Evolutionary conservation across 129 eudicot species (phyloP), one percentile per base, ranked within the genome.

Genomic region (Helianthus tuberosus): DNA sequence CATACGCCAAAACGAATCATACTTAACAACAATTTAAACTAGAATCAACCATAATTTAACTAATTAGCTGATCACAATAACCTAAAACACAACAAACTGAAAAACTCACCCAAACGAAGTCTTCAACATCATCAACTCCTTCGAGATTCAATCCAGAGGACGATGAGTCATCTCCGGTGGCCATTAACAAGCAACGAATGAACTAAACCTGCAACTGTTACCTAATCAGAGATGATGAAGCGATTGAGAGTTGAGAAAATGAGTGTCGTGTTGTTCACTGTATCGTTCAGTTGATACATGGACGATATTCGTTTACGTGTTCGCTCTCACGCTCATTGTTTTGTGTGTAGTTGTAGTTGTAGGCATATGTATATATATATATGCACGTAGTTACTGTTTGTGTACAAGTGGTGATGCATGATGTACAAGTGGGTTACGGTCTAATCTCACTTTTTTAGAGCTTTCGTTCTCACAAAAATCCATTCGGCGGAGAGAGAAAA

Each of bases 61-160:
- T 6, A 64, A 39, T 65, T 1, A 41, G 1, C 0, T 32, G 4
- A 32, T 32, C 36, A 32, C 36, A 32, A 32, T 32, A 32, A 32
- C 4, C 36, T 32, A 32, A 32, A 32, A 32, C 36, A 32, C 36
- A 27, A 15, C 3, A 11, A 72, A n/a, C 46, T 47, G 55, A 43
- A 43, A 59, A 48, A 83, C 85, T 83, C 32, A 95, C 99, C 91
- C 86, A 84, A 14, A 89, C 83, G 68, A 85, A 91, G 32, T 88
- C 99, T 57, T 89, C 81, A 12, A 95, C 99, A 77, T 91, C 96
- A 54, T 82, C 73, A 67, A 91, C 35, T 16, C 91, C 94, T 86
- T 91, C 86, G 76, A 86, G 63, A 38, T 55, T 61, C 53, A 84
- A 73, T 20, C 76, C 85, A 51, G 93, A 70, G n/a, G 87, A 74